Percentiles rank a stretch among this genome's conserved stretches.
These are phyloP conservation scores for Lathyrus oleraceus DNA, from an alignment of 306 rosid species.

Conservation along the genomic window DNA sequence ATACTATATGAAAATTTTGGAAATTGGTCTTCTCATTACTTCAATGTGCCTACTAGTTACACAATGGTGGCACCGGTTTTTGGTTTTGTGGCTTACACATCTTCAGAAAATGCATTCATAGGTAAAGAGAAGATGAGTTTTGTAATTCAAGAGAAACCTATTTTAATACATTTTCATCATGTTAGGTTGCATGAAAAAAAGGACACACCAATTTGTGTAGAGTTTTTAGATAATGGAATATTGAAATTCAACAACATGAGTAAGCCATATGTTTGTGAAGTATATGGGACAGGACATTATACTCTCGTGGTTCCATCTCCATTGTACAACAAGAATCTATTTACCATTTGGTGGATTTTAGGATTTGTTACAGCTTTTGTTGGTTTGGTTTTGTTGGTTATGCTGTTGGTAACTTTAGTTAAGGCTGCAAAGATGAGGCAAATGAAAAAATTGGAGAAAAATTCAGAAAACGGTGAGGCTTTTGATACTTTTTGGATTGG, in stretches of 20 bases:
- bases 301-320: constrained; percentile 57
- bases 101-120: constrained; percentile 39
- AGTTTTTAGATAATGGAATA: constrained; percentile 49
- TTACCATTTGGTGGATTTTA: constrained; percentile 46
- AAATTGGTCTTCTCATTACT: constrained; percentile 71
- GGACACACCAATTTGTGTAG: constrained; percentile 57
- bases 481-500: constrained; percentile 80
- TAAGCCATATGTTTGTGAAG: constrained; percentile 43
- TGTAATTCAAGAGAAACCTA: constrained; percentile 42
- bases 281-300: constrained; percentile 54
- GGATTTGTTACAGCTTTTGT: constrained; percentile 52
- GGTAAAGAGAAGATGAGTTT: constrained; percentile 42
- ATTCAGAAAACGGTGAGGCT: constrained; percentile 57
- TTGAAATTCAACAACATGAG: constrained; percentile 57
- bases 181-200: constrained; percentile 22
- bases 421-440: constrained; percentile 45
- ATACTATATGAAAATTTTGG: constrained; percentile 73
- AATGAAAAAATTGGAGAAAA: constrained; percentile 58
- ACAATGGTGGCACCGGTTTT: constrained; percentile 71
- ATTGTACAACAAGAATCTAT: background rate
- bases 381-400: constrained; percentile 49
- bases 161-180: constrained; percentile 48
- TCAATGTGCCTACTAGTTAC: constrained; percentile 62
- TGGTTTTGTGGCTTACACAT: constrained; percentile 61
- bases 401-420: constrained; percentile 33